Conservation (phyloP, 306 rosid species). For the Senna siamea region DNA sequence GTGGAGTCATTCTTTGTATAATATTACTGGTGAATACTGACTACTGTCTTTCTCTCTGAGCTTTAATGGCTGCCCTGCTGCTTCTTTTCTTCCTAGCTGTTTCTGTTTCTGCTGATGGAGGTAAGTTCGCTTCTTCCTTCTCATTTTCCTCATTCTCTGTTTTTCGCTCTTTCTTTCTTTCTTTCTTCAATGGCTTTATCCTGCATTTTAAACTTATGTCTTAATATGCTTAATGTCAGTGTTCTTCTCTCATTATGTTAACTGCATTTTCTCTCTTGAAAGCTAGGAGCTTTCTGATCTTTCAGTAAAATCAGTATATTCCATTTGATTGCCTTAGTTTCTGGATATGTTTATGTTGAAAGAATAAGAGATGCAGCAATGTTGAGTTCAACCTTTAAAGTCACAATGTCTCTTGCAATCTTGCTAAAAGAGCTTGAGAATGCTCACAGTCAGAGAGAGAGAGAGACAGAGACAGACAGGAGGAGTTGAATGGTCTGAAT, state of each 20-base stretch:
- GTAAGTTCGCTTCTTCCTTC: slow-evolving; percentile 42
- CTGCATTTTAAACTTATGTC: no score
- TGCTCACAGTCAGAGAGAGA: not conserved
- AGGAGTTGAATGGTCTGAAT: slow-evolving; percentile 19
- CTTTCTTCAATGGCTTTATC: slow-evolving; percentile 11
- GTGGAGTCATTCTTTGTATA: slow-evolving; percentile 29
- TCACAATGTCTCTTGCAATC: not conserved
- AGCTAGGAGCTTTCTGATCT: not conserved
- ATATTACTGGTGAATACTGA: slow-evolving; percentile 28
- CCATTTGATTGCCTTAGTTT: not conserved
- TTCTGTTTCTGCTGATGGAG: slow-evolving; percentile 61
- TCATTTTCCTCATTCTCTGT: not conserved
- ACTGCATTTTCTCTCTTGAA: not conserved
- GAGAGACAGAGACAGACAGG: no score
- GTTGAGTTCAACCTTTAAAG: not conserved
- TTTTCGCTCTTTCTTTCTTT: not conserved
- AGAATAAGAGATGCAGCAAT: not conserved
- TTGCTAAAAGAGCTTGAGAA: not conserved
- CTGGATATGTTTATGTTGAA: not conserved
- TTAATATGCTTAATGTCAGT: slow-evolving; percentile 8
- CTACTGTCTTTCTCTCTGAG: not conserved
- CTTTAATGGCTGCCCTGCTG: slow-evolving; percentile 55
- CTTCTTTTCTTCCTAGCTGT: slow-evolving; percentile 49
- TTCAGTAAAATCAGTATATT: not conserved
- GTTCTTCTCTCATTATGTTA: not conserved